Base-by-base conservation (phyloP, 192 early-diverging fungal genomes). In the Podila clonocystis region DNA sequence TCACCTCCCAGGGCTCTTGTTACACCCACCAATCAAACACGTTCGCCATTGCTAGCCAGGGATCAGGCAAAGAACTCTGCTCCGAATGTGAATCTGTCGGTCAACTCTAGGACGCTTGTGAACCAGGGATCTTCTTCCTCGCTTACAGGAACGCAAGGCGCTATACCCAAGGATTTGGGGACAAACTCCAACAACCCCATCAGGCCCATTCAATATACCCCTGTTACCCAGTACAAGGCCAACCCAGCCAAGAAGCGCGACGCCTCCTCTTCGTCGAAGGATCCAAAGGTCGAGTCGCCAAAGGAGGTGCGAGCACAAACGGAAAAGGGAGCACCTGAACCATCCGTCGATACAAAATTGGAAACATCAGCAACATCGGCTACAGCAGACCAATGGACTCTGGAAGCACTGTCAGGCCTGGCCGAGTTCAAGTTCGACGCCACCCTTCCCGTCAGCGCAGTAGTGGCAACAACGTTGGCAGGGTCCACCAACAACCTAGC, bases 151-250 rank as follows among this genome's bases (percentile, higher is more conserved):
- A 41, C 64, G 9, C 60, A 50, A 17, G 30, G 24, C 3, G 36
- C 66, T 9, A 24, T 20, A 33, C 26, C 50, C 3, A 68, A 66
- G 38, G 72, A 48, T 17, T 26, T 24, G 28, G 50, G 20, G 33
- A 30, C 19, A 7, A 58, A 31, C 4, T 36, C 70, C 4, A 71
- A 72, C 34, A 72, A 79, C 45, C 65, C 75, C 17, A 67, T 73
- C 12, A 59, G 65, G 9, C 75, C 69, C 9, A 79, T 79, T 26
- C 75, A 79, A 72, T 79, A 79, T 79, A 79, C 75, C 70, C 75
- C 75, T 5, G 50, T 79, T 31, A 79, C 75, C 4, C 65, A 67
- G 45, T 79, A 79, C 49, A 75, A 75, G 67, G 41, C 73, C 38
- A 74, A 74, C 29, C 65, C 73, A 13, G 5, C 72, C 13, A 67